Conservation (phyloP, 225 moss, liverwort and hornwort species). For the Pseudisothecium myosuroides region DNA sequence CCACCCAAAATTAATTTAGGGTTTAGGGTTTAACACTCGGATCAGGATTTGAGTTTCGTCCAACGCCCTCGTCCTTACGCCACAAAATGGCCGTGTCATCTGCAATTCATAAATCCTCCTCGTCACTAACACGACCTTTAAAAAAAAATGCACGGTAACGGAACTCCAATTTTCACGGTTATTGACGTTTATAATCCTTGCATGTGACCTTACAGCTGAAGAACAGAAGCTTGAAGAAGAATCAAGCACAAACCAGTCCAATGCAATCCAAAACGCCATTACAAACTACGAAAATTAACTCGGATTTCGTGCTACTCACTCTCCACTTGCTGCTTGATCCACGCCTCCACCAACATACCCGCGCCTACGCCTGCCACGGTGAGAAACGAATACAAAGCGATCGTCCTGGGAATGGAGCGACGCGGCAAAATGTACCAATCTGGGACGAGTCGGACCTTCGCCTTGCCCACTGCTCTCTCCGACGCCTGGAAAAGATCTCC, state of each 20-base stretch:
- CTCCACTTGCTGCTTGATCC: conserved; percentile 43
- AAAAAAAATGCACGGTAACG: neutral
- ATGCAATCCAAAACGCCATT: too few relatives aligned
- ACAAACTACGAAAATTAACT: neutral
- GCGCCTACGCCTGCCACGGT: conserved; percentile 23
- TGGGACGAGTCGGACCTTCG: conserved; percentile 29
- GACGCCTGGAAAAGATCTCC: conserved; percentile 15
- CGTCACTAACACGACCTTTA: neutral
- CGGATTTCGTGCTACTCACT: neutral
- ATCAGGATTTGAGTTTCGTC: neutral
- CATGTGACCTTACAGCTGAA: neutral
- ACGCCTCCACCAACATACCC: conserved; percentile 42
- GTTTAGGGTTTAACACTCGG: neutral
- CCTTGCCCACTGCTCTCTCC: conserved; percentile 23
- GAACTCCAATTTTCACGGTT: neutral
- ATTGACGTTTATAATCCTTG: neutral
- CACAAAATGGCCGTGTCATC: conserved; percentile 38
- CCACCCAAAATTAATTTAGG: neutral
- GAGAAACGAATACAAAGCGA: conserved; percentile 36
- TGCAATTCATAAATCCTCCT: neutral
- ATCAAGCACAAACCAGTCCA: neutral
- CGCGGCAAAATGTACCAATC: conserved; percentile 36
- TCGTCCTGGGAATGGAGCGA: conserved; percentile 31
- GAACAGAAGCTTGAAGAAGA: neutral
- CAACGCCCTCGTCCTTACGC: conserved; percentile 5